Evolutionary conservation across 2,329 filamentous ascomycete species (phyloP).

Genomic region (Colletotrichum zoysiae): DNA sequence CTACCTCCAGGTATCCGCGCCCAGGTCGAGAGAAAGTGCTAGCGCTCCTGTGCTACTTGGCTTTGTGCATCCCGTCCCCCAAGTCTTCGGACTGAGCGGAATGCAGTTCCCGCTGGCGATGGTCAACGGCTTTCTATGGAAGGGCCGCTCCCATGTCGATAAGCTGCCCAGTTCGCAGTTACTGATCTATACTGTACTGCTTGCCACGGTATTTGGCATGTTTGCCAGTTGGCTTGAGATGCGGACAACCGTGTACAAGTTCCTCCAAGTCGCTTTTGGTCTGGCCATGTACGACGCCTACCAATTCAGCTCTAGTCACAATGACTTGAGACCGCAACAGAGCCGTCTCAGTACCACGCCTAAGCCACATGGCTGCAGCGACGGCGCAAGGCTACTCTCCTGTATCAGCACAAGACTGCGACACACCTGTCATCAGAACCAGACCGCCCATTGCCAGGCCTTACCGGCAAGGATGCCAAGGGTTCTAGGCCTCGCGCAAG

Average conservation of each 20-base stretch:
- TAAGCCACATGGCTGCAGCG: conserved; percentile 33
- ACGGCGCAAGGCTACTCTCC: conserved; percentile 36
- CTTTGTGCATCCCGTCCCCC: neutral
- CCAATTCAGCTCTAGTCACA: conserved; percentile 19
- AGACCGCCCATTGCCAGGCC: neutral
- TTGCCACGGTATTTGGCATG: conserved; percentile 7
- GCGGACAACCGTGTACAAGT: neutral
- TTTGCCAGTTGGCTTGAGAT: neutral
- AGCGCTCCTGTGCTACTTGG: neutral
- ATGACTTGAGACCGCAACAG: conserved; percentile 39
- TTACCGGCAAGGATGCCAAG: neutral
- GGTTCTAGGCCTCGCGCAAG: conserved; percentile 31
- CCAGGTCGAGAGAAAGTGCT: conserved; percentile 8
- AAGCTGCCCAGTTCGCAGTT: conserved; percentile 1
- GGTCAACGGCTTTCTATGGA: neutral
- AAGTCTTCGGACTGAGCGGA: neutral
- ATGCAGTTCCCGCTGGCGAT: neutral
- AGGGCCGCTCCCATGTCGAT: conserved; percentile 5
- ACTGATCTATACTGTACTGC: conserved; percentile 8
- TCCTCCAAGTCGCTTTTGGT: conserved; percentile 27
- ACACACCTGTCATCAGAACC: conserved; percentile 29
- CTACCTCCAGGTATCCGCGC: neutral
- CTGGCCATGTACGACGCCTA: conserved; percentile 16
- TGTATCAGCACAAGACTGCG: conserved; percentile 37
- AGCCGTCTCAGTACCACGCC: conserved; percentile 36